Evolutionary conservation across 192 early-diverging fungal species (phyloP), one percentile per base, ranked within the genome.

Genomic region (Gamsiella multidivaricata): DNA sequence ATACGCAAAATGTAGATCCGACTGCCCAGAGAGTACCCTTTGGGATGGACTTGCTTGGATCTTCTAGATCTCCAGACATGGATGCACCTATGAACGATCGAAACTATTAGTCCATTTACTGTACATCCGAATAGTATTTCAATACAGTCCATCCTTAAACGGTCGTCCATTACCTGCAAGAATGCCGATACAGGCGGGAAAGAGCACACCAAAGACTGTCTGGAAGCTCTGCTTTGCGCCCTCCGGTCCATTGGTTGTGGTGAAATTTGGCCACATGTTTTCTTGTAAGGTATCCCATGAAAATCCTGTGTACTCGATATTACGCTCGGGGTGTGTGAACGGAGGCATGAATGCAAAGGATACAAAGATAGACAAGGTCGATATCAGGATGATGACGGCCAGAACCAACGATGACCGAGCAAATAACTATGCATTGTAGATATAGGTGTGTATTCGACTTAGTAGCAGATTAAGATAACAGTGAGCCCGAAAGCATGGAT

Each of bases 181-280:
- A 25, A 91, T 87, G 36, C 90, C 90, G 50, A 86, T 87, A 49
- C 90, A 92, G 36, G 88, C 89, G 0, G 90, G 90, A 69, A 92
- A 92, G 23, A 92, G 78, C 10, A 92, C 82, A 47, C 87, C 85
- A 47, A 92, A 87, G 39, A 90, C 84, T 2, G 76, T 81, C 55
- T 82, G 73, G 22, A 83, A 70, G 2, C 83, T 86, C 61, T 90
- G 84, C 2, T 72, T 57, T 20, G 81, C 47, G 18, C 79, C 68
- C 46, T 86, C 89, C 14, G 64, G 69, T 15, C 69, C 72, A 15
- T 74, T 69, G n/a, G 81, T 81, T 2, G 81, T 74, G 3, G 75
- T 60, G 43, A 90, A 85, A 5, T 75, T 65, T 1, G 90, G 90
- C 88, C 87, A 91, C 67, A 91, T 29, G 60, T 91, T 91, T 43